Evolutionary conservation across 1,284 basidiomycete genomes (phyloP).

Genomic region (Microbotryum saponariae): DNA sequence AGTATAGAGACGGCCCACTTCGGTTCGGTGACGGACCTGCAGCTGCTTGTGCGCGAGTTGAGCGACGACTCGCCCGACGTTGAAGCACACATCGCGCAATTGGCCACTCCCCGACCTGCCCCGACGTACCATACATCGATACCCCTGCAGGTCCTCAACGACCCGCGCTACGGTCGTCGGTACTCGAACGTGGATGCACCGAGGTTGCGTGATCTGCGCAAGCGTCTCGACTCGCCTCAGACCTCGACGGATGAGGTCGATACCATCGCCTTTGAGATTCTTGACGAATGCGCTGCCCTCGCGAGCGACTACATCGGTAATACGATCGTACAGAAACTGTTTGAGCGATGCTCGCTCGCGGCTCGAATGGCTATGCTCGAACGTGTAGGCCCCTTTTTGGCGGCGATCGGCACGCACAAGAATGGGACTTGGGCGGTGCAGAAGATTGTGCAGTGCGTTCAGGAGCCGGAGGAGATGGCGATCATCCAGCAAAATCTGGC

Average conservation of each 20-base stretch:
- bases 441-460: conserved; percentile 93
- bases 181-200: conserved; percentile 75
- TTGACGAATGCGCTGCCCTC: conserved; percentile 73
- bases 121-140: conserved; percentile 91
- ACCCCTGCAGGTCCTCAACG: conserved; percentile 45
- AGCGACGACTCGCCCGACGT: conserved; percentile 67
- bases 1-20: too few relatives aligned
- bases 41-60: conserved; percentile 90
- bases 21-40: conserved; percentile 55
- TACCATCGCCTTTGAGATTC: conserved; percentile 71
- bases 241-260: conserved; percentile 84
- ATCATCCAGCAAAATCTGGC: conserved; percentile 78
- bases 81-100: conserved; percentile 62
- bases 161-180: conserved; percentile 20
- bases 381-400: conserved; percentile 84
- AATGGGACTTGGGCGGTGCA: conserved; percentile 99
- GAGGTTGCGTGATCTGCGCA: conserved; percentile 85
- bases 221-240: conserved; percentile 72
- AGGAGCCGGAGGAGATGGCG: conserved; percentile 75
- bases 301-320: conserved; percentile 99
- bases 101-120: conserved; percentile 68
- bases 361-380: conserved; percentile 86
- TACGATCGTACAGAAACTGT: conserved; percentile 65
- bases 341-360: conserved; percentile 72
- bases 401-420: conserved; percentile 97